Evolutionary conservation across 129 eudicot genomes (phyloP).

Genomic region (Lonicera japonica): DNA sequence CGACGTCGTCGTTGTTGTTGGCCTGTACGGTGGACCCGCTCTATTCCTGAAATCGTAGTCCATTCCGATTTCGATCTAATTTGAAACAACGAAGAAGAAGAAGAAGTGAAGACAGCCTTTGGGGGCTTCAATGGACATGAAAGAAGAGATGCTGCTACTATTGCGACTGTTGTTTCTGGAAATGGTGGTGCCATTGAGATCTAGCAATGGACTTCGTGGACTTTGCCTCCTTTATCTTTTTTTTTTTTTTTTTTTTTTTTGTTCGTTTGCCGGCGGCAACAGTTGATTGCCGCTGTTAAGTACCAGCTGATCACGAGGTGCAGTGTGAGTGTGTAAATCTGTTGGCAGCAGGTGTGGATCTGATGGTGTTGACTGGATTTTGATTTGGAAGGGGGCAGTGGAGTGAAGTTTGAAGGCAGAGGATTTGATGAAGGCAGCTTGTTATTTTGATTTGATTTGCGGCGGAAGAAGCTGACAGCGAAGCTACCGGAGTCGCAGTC

Average conservation of each 20-base stretch:
- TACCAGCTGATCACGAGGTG: too few relatives aligned
- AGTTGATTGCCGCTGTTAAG: constrained; percentile 2
- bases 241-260: too few relatives aligned
- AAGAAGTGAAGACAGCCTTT: constrained; percentile 26
- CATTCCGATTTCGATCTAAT: constrained; percentile 22
- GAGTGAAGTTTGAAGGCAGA: too few relatives aligned
- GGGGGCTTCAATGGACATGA: constrained; percentile 29
- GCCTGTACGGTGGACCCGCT: constrained; percentile 31
- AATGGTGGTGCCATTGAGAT: constrained; percentile 21
- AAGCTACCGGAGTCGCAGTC: too few relatives aligned
- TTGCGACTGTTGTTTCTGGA: constrained; percentile 4
- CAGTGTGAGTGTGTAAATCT: too few relatives aligned
- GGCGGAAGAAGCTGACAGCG: too few relatives aligned
- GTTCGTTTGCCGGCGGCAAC: background rate
- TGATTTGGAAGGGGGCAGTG: too few relatives aligned
- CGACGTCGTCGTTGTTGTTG: constrained; percentile 11
- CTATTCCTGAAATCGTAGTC: constrained; percentile 82
- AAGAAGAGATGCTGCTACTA: constrained; percentile 15
- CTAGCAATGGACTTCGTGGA: constrained; percentile 27
- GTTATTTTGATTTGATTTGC: too few relatives aligned
- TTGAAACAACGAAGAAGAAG: too few relatives aligned
- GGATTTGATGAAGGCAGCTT: too few relatives aligned
- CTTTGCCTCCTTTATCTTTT: constrained; percentile 4
- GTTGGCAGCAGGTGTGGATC: too few relatives aligned
- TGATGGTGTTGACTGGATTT: too few relatives aligned